Base-by-base conservation (phyloP, 345 rosid genomes). In the Gossypium mustelinum region DNA sequence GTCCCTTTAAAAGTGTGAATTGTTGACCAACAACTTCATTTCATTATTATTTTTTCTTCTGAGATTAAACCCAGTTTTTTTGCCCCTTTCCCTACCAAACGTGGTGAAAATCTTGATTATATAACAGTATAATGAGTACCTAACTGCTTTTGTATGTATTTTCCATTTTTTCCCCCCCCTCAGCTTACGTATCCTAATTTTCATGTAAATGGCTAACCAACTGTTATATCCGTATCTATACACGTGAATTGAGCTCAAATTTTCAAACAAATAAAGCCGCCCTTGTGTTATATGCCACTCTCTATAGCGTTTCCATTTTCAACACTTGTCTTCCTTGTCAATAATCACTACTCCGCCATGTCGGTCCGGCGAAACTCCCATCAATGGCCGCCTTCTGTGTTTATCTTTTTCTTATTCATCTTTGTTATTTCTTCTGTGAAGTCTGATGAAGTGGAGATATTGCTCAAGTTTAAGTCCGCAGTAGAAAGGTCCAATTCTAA, bases 391-490 rank as follows among this genome's bases (percentile, higher is more conserved):
- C 61, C 17, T 66, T 48, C 68, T 24, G 7, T 69, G 16, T 25
- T 72, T 66, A 75, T 83, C 68, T 52, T 66, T 68, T 12, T 84
- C 71, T 7, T 81, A 13, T 65, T 84, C 3, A 4, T 70, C 2
- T 34, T 52, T 4, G 55, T 79, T 43, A 50, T 79, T 47, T 75
- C 81, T 17, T 75, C 68, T 14, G 77, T 79, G 2, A 58, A 77
- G 69, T 74, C 83, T 3, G 85, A 69, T 27, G 91, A 91, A 71
- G 24, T 79, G 56, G 83, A 82, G 34, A 63, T 69, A 12, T 83
- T 93, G 59, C 72, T 86, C 10, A 75, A 83, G 11, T 65, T 93
- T 25, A 93, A 87, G 75, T 81, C 89, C 11, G 39, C 64, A 3
- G 82, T 91, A 12, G 44, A 47, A 13, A 80, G 75, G 47, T 63